Evolutionary conservation across 768 basidiomycete genomes (phyloP).

Genomic region (Saitozyma podzolica): DNA sequence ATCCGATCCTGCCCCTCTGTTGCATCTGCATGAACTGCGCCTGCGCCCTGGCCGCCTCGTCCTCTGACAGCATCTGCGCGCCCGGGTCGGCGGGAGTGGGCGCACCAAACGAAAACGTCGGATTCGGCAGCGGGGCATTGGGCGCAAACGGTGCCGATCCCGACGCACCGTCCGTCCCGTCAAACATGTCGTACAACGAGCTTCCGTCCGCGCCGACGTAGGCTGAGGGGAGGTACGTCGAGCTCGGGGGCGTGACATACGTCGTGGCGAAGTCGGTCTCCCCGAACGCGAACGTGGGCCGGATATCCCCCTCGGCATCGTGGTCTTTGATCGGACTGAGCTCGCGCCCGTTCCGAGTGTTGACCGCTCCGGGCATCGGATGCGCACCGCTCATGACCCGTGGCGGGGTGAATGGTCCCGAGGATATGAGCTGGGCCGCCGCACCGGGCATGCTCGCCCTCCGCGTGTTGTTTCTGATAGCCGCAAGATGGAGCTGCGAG

Average conservation of each 20-base stretch:
- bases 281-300: conserved; percentile 12
- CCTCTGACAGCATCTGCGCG: conserved; percentile 1
- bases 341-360: conserved; percentile 18
- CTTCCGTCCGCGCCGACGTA: not conserved
- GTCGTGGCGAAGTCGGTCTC: conserved; percentile 24
- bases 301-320: conserved; percentile 16
- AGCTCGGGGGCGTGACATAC: conserved; percentile 28
- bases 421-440: conserved; percentile 36
- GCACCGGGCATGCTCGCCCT: conserved; percentile 40
- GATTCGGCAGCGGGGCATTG: conserved; percentile 41
- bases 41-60: conserved; percentile 9
- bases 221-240: conserved; percentile 12
- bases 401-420: conserved; percentile 49
- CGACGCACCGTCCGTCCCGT: conserved; percentile 6
- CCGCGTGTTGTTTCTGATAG: conserved; percentile 41
- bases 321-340: conserved; percentile 45
- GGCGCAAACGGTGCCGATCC: conserved; percentile 4
- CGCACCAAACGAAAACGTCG: conserved; percentile 44
- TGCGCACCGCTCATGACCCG: conserved; percentile 27
- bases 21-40: conserved; percentile 24
- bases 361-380: conserved; percentile 8
- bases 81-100: not conserved
- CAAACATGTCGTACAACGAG: conserved; percentile 2
- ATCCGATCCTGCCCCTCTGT: conserved; percentile 36
- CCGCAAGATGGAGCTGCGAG: conserved; percentile 41